A percentile compares a stretch with the other conserved stretches of the same genome.
phyloP scores from a whole-genome alignment of 441 rosid genomes.

The Bocquillonia castaneifolia region DNA sequence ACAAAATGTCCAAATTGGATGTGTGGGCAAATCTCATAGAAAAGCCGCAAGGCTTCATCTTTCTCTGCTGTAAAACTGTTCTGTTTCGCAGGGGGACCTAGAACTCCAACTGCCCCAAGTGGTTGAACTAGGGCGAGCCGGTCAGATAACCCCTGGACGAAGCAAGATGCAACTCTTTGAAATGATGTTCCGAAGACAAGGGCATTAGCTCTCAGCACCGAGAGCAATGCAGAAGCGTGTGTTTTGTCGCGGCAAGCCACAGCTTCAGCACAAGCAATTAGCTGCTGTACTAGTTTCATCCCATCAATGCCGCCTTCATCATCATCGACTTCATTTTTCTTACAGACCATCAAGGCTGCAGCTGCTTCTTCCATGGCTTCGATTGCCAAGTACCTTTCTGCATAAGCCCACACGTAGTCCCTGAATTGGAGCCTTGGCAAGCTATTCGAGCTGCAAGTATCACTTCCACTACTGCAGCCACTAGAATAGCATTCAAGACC shows the following conservation, averaged over 20 bases:
- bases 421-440: conserved; percentile 33
- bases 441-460: conserved; percentile 25
- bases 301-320: conserved; percentile 37
- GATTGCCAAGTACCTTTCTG: conserved; percentile 33
- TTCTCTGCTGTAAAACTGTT: conserved; percentile 36
- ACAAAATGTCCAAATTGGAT: conserved; percentile 55
- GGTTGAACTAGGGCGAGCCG: conserved; percentile 48
- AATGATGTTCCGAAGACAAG: conserved; percentile 57
- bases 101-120: conserved; percentile 32
- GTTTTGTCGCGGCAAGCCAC: conserved; percentile 61
- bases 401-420: conserved; percentile 44
- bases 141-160: conserved; percentile 53
- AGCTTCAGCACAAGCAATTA: conserved; percentile 61
- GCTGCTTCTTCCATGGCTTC: conserved; percentile 50
- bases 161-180: conserved; percentile 65
- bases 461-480: conserved; percentile 6
- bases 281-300: conserved; percentile 49
- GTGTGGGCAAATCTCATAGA: conserved; percentile 55
- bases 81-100: conserved; percentile 28
- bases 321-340: conserved; percentile 18
- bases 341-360: conserved; percentile 15
- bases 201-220: conserved; percentile 46
- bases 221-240: conserved; percentile 43
- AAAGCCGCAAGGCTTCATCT: conserved; percentile 53
- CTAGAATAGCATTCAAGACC: neutral